These are phyloP conservation scores for Colletotrichum lini DNA, from an alignment of 2,329 filamentous ascomycete genomes.

Conservation along the genomic window DNA sequence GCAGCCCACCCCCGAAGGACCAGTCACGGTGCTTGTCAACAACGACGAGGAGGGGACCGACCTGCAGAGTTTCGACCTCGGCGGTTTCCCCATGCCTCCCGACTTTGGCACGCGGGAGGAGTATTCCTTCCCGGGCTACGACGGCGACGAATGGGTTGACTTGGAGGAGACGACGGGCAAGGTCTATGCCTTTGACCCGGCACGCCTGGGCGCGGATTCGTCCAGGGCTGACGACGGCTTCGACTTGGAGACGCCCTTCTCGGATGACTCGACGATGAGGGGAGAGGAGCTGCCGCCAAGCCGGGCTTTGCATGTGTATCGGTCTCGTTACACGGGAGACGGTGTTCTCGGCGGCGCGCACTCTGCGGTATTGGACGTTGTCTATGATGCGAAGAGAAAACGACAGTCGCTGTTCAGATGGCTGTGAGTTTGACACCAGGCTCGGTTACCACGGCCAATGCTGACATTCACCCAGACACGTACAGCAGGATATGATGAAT, in stretches of 20 bases:
- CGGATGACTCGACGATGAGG: conserved; percentile 46
- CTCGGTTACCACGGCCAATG: too few relatives aligned
- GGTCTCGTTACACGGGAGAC: conserved; percentile 56
- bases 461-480: conserved; percentile 50
- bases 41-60: conserved; percentile 45
- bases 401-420: conserved; percentile 58
- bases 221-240: conserved; percentile 48
- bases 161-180: conserved; percentile 46
- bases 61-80: conserved; percentile 11
- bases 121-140: conserved; percentile 35
- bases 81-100: conserved; percentile 32
- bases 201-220: conserved; percentile 42
- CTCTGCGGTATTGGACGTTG: conserved; percentile 52
- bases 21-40: conserved; percentile 42
- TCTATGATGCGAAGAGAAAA: conserved; percentile 52
- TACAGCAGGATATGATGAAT: conserved; percentile 57
- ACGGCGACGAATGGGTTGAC: conserved; percentile 48
- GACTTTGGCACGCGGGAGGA: conserved; percentile 44
- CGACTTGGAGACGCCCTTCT: conserved; percentile 48
- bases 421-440: conserved; percentile 50
- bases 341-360: conserved; percentile 55
- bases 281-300: conserved; percentile 33
- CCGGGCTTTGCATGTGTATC: conserved; percentile 46
- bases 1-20: conserved; percentile 5
- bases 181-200: conserved; percentile 47